Conservation (phyloP, 106 monocot genomes). For the Allium sativum region DNA sequence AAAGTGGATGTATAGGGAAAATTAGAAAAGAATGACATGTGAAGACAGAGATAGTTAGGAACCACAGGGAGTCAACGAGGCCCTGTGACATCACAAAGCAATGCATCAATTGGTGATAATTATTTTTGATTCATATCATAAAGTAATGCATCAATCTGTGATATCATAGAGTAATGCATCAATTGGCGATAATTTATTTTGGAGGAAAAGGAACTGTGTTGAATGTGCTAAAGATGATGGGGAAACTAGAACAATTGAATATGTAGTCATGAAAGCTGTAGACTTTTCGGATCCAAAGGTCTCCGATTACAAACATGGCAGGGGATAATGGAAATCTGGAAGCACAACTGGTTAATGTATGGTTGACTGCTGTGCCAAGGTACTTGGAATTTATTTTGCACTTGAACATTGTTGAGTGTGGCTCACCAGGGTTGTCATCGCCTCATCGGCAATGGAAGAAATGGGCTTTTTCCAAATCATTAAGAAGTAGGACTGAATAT, state of each 20-base stretch:
- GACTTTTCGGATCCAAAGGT: slow-evolving; percentile 80
- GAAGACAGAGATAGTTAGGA: slow-evolving; percentile 61
- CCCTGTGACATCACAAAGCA: slow-evolving; percentile 29
- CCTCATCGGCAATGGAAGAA: slow-evolving; percentile 81
- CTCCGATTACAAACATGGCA: slow-evolving; percentile 72
- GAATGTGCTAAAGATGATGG: slow-evolving; percentile 44
- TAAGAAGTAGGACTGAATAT: slow-evolving; percentile 29
- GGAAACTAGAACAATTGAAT: slow-evolving; percentile 49
- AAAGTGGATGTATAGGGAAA: slow-evolving; percentile 42
- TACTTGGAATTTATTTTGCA: slow-evolving; percentile 58
- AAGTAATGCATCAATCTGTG: too few relatives aligned
- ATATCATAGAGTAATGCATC: too few relatives aligned
- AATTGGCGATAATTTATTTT: too few relatives aligned
- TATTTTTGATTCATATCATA: too few relatives aligned
- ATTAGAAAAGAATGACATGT: slow-evolving; percentile 44
- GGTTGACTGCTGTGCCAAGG: slow-evolving; percentile 37
- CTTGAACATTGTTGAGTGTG: slow-evolving; percentile 84
- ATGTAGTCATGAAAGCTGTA: slow-evolving; percentile 85
- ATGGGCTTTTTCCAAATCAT: slow-evolving; percentile 31
- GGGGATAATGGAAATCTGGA: slow-evolving; percentile 52
- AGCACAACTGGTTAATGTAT: slow-evolving; percentile 72
- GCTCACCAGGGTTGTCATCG: slow-evolving; percentile 83
- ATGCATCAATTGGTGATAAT: slow-evolving; percentile 2
- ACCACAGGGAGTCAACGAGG: slow-evolving; percentile 22
- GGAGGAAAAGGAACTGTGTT: slow-evolving; percentile 46